Evolutionary conservation across 768 basidiomycete genomes (phyloP).

Genomic region (Suillus subaureus): DNA sequence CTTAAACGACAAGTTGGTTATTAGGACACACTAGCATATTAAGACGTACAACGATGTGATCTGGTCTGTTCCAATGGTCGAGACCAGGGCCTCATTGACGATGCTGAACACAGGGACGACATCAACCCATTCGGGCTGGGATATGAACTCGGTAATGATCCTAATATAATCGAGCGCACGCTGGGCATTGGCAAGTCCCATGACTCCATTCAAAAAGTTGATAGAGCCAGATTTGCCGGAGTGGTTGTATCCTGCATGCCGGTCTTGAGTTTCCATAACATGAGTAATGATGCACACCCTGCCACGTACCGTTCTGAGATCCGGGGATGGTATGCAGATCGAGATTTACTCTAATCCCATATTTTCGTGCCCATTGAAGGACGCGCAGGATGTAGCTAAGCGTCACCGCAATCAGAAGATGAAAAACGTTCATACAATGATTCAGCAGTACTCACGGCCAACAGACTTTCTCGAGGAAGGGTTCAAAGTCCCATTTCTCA

Average conservation of each 20-base stretch:
- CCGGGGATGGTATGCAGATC: slow-evolving; percentile 84
- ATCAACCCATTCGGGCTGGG: slow-evolving; percentile 69
- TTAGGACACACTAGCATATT: neutral
- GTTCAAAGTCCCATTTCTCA: slow-evolving; percentile 73
- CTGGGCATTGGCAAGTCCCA: slow-evolving; percentile 88
- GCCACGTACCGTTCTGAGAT: slow-evolving; percentile 63
- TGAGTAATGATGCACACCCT: neutral
- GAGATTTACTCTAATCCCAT: slow-evolving; percentile 81
- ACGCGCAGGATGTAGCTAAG: slow-evolving; percentile 71
- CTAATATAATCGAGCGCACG: slow-evolving; percentile 77
- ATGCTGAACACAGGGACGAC: slow-evolving; percentile 65
- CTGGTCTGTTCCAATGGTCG: slow-evolving; percentile 53
- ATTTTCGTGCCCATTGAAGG: slow-evolving; percentile 85
- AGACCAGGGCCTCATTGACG: slow-evolving; percentile 60
- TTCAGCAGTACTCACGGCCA: slow-evolving; percentile 58
- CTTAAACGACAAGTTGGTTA: slow-evolving; percentile 31
- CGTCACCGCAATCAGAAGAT: neutral
- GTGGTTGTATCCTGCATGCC: slow-evolving; percentile 51
- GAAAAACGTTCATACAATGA: slow-evolving; percentile 4
- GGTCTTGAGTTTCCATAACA: neutral
- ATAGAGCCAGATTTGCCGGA: slow-evolving; percentile 62
- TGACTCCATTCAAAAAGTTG: slow-evolving; percentile 68
- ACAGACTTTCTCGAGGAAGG: slow-evolving; percentile 70
- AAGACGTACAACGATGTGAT: slow-evolving; percentile 61
- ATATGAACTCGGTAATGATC: slow-evolving; percentile 77